Evolutionary conservation across 164 flowering plant species (phyloP), one percentile per base, ranked within the genome.

Genomic region (Malania oleifera): DNA sequence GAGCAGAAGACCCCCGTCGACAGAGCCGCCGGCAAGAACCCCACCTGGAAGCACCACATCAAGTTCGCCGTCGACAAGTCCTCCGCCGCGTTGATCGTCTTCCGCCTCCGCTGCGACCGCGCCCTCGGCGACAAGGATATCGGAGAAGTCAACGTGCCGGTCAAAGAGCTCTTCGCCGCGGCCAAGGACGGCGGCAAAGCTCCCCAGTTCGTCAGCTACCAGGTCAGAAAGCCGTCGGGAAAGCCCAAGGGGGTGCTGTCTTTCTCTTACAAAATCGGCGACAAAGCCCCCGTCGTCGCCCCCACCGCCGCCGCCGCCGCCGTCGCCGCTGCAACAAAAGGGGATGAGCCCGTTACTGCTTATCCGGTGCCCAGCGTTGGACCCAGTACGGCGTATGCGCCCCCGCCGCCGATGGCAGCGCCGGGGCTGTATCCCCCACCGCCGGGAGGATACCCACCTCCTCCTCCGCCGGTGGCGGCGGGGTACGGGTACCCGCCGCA

Each of bases 91-190:
- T 54, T 55, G 52, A 69, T 82, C 31, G 59, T 60, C 28, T 65
- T 85, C 67, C 66, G 59, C 26, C 59, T 86, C 67, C 57, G 64
- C 0, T 67, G 71, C 46, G 78, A 79, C n/a, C 73, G 82, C 5
- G 23, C 47, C 7, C 59, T 83, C 22, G 85, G 90, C 20, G 86
- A 85, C 59, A 72, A 60, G 31, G 81, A 73, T 23, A 59, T 85
- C 35, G 90, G 96, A 1, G 77, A 75, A 38, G 89, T 83, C 20
- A 62, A 69, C 45, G 79, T 88, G 0, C 86, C 88, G 5, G 26
- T 85, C 60, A 80, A 76, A 38, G 96, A 88, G 50, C 76, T 86
- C 20, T 64, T 86, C 19, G 75, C 71, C 24, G 52, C 38, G 15
- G 48, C 52, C 17, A 19, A 47, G 0, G 68, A 57, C 7, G 62